Percentiles rank a stretch among this genome's conserved stretches.
phyloP scores from a whole-genome alignment of 495 filamentous ascomycete genomes.

The Aspergillus heteromorphus region DNA sequence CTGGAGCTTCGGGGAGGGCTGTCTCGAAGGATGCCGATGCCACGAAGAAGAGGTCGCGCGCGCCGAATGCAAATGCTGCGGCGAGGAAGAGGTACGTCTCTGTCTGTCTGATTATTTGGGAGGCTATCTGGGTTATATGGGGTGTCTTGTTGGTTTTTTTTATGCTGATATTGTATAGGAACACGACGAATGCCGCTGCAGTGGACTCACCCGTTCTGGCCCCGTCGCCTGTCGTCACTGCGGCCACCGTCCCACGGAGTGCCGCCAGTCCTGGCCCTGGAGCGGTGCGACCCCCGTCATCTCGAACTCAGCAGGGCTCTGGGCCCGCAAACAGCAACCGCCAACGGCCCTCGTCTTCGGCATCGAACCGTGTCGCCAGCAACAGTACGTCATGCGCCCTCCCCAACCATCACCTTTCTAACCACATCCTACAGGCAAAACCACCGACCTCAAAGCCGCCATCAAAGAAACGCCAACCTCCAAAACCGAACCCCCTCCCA shows the following conservation, averaged over 20 bases:
- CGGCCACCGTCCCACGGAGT: conserved; percentile 46
- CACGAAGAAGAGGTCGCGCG: conserved; percentile 64
- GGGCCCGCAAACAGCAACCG: conserved; percentile 51
- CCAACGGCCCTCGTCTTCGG: conserved; percentile 55
- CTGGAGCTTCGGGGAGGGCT: conserved; percentile 39
- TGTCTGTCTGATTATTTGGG: background rate
- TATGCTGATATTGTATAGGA: conserved; percentile 27
- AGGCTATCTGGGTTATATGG: no score
- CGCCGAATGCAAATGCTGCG: conserved; percentile 51
- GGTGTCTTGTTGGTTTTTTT: background rate
- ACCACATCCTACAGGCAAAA: conserved; percentile 27
- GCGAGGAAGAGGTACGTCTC: conserved; percentile 64
- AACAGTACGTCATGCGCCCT: conserved; percentile 25
- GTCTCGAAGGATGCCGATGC: conserved; percentile 56
- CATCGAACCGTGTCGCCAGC: conserved; percentile 44
- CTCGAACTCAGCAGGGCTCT: conserved; percentile 65
- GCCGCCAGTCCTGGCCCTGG: conserved; percentile 43
- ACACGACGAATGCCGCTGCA: conserved; percentile 43
- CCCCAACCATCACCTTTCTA: no score
- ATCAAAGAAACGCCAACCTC: conserved; percentile 27
- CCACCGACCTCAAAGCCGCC: conserved; percentile 27
- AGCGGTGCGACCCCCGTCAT: conserved; percentile 51
- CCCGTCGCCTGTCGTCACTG: conserved; percentile 65
- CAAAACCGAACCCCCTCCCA: conserved; percentile 22
- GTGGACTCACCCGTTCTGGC: conserved; percentile 63